phyloP scores from a whole-genome alignment of 202 grass and related monocot species.

The Setaria viridis region DNA sequence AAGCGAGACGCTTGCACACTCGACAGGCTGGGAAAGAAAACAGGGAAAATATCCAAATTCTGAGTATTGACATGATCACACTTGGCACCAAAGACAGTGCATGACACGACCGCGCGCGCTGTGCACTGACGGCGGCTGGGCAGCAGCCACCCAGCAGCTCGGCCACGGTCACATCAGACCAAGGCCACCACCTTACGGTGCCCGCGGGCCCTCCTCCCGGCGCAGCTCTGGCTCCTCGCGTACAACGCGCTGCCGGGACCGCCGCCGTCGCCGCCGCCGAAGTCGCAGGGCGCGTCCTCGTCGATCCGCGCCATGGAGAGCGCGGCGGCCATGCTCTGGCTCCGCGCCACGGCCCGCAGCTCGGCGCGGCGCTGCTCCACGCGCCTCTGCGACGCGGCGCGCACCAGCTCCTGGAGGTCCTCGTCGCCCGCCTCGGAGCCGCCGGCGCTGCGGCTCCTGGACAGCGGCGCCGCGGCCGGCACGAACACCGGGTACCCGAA shows the following conservation, averaged over 20 bases:
- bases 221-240: slow-evolving; percentile 70
- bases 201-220: slow-evolving; percentile 25
- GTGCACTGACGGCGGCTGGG: not conserved
- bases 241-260: not conserved
- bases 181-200: slow-evolving; percentile 30
- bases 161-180: not conserved
- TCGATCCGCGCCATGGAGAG: slow-evolving; percentile 67
- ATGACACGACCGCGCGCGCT: slow-evolving; percentile 1
- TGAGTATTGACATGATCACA: not conserved
- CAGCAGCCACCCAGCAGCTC: not conserved
- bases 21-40: not conserved
- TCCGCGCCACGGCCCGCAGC: slow-evolving; percentile 53
- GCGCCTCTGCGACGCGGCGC: slow-evolving; percentile 57
- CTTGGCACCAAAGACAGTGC: not conserved
- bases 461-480: slow-evolving; percentile 16
- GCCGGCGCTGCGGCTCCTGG: slow-evolving; percentile 50
- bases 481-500: slow-evolving; percentile 62
- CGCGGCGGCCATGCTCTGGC: slow-evolving; percentile 61
- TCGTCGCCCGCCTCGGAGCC: slow-evolving; percentile 29
- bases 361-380: not conserved
- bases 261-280: not conserved
- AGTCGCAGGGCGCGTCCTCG: slow-evolving; percentile 75
- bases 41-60: not conserved
- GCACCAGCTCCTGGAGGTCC: slow-evolving; percentile 72
- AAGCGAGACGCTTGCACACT: not conserved